A percentile compares a stretch with the other conserved stretches of the same genome.
Conservation (phyloP, 495 filamentous ascomycete species). For the Penicillium samsonianum region DNA sequence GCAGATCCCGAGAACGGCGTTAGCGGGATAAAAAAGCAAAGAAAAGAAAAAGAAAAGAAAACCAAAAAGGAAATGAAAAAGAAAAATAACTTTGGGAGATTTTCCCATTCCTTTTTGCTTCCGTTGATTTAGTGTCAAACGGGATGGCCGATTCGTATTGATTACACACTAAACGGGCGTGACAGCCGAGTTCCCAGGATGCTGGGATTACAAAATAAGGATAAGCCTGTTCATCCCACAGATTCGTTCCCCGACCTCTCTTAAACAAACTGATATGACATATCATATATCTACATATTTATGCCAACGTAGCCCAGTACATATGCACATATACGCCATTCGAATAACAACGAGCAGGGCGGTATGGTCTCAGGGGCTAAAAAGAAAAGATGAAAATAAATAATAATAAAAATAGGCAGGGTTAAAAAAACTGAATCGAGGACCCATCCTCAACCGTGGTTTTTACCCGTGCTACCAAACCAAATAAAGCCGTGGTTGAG, state of each 20-base stretch:
- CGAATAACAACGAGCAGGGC: not conserved
- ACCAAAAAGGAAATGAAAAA: conserved; percentile 3
- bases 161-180: conserved; percentile 4
- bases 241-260: not conserved
- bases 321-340: not conserved
- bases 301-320: not conserved
- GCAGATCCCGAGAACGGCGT: conserved; percentile 30
- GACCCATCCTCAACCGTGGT: conserved; percentile 25
- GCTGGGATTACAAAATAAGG: conserved; percentile 15
- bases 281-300: not conserved
- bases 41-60: conserved; percentile 13
- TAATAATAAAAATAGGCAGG: not conserved
- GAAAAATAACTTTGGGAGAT: conserved; percentile 13
- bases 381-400: not conserved
- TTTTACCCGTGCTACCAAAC: conserved; percentile 18
- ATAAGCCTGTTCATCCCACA: conserved; percentile 18
- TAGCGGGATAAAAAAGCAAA: conserved; percentile 11
- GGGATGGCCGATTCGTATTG: conserved; percentile 19
- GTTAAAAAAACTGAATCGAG: too few relatives aligned
- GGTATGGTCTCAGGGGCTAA: conserved; percentile 2
- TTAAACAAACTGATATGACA: not conserved
- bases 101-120: not conserved
- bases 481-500: conserved; percentile 17
- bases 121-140: conserved; percentile 2
- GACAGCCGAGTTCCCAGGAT: conserved; percentile 16